Evolutionary conservation across 345 rosid species (phyloP), one percentile per base, ranked within the genome.

Genomic region (Hevea brasiliensis): DNA sequence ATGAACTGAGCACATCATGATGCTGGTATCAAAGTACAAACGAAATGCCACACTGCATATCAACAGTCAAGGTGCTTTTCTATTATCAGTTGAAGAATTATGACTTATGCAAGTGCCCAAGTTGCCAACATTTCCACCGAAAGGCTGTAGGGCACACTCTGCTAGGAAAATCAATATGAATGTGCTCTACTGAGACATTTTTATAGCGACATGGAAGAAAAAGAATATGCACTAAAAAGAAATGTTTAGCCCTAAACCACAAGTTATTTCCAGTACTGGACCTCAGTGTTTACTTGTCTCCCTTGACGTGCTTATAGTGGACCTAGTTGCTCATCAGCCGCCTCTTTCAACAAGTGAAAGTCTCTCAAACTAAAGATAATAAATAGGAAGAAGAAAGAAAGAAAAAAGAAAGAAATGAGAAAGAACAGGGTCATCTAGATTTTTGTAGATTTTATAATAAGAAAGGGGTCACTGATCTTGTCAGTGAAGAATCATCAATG

Each of bases 241-340:
- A 47, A 70, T 20, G 69, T 26, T 71, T 70, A 59, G 20, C 50
- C 66, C 41, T 47, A 61, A 63, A 59, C 41, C 40, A 54, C 64
- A 76, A 64, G 70, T 81, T 41, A 67, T 81, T 26, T 67, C 68
- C 72, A 56, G 72, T 67, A 76, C 78, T 80, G 84, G 76, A 76
- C 71, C 72, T 65, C 41, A 78, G 83, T 76, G 67, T 85, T 75
- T 7, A 37, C 64, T 80, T 78, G 61, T 73, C 81, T 67, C 72
- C 58, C 20, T 71, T 56, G 66, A 53, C 66, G 61, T 59, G 62
- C 32, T 60, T 64, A 73, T 72, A 80, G 86, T 72, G 85, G 84
- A 80, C 83, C 81, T 35, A 70, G 35, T 32, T 50, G 24, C 41
- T 69, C 41, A 41, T 32, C 13, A 29, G 40, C 40, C 13, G 10